Conservation (phyloP, 164 flowering plant genomes). For the Nymphaea thermarum region DNA sequence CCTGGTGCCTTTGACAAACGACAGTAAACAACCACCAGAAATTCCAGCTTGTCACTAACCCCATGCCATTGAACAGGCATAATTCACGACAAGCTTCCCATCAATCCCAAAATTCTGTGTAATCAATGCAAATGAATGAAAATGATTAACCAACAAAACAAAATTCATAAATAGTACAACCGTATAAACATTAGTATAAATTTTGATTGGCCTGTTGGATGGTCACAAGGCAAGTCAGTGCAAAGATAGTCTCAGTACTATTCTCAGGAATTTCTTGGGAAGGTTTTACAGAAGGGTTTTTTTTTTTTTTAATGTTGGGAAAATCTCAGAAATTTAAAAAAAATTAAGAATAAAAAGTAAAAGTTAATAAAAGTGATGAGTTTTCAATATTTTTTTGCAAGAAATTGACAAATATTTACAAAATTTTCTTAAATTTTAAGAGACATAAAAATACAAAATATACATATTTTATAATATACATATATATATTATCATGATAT, state of each 20-base stretch:
- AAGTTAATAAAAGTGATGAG: too few species aligned
- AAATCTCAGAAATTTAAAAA: too few species aligned
- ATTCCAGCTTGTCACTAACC: conserved; percentile 32
- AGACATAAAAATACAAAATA: too few species aligned
- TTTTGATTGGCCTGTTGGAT: not conserved
- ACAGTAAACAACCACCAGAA: not conserved
- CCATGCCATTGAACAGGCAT: conserved; percentile 96
- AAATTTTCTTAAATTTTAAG: too few species aligned
- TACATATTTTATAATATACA: too few species aligned
- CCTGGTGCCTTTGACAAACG: not conserved
- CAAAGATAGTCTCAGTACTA: not conserved
- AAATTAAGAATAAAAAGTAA: too few species aligned
- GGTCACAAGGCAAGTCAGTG: not conserved
- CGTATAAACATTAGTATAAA: too few species aligned
- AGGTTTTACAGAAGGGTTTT: not conserved
- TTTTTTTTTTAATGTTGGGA: too few species aligned
- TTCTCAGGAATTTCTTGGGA: not conserved
- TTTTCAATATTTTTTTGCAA: too few species aligned
- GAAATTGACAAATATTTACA: too few species aligned
- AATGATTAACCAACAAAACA: not conserved
- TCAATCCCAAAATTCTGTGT: conserved; percentile 87
- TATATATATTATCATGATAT: too few species aligned
- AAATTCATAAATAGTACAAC: not conserved
- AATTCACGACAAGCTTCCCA: conserved; percentile 84
- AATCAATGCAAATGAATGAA: not conserved